phyloP scores from a whole-genome alignment of 2,329 filamentous ascomycete genomes.

The Chaetomiaceae sp. region DNA sequence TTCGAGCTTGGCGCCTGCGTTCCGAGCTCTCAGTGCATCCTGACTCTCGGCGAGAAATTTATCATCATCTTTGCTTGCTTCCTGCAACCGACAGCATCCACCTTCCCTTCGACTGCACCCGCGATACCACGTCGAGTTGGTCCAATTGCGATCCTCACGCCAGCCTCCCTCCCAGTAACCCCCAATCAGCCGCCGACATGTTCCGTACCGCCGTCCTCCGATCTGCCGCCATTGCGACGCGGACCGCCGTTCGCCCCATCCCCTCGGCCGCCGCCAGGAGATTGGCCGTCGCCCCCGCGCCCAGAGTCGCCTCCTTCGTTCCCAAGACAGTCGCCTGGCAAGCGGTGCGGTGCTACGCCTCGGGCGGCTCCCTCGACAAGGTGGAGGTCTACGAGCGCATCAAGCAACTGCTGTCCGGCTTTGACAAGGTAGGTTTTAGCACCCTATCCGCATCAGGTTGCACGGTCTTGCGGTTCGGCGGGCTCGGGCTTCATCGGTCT shows the following conservation, averaged over 20 bases:
- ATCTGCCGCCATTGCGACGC: conserved; percentile 61
- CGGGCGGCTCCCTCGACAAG: conserved; percentile 70
- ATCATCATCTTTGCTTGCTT: conserved; percentile 32
- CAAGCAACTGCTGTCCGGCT: conserved; percentile 71
- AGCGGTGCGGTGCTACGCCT: conserved; percentile 79
- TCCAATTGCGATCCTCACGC: conserved; percentile 12
- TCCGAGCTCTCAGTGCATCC: conserved; percentile 16
- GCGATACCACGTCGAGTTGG: conserved; percentile 14
- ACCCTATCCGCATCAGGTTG: background rate
- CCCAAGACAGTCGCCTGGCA: conserved; percentile 55
- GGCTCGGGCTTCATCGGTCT: background rate
- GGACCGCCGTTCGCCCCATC: conserved; percentile 46
- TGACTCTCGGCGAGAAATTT: conserved; percentile 40
- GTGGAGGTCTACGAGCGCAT: conserved; percentile 36
- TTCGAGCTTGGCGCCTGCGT: conserved; percentile 4
- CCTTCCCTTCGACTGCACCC: conserved; percentile 10
- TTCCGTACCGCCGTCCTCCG: conserved; percentile 84
- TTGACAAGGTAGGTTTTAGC: conserved; percentile 74
- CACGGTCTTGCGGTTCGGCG: background rate
- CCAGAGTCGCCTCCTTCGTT: conserved; percentile 52
- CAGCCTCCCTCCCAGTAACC: background rate
- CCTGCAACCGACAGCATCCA: conserved; percentile 15
- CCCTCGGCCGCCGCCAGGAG: conserved; percentile 55
- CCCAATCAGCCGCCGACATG: conserved; percentile 53
- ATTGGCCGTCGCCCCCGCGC: conserved; percentile 56